Evolutionary conservation across 306 rosid species (phyloP).

Genomic region (Sophora flavescens): DNA sequence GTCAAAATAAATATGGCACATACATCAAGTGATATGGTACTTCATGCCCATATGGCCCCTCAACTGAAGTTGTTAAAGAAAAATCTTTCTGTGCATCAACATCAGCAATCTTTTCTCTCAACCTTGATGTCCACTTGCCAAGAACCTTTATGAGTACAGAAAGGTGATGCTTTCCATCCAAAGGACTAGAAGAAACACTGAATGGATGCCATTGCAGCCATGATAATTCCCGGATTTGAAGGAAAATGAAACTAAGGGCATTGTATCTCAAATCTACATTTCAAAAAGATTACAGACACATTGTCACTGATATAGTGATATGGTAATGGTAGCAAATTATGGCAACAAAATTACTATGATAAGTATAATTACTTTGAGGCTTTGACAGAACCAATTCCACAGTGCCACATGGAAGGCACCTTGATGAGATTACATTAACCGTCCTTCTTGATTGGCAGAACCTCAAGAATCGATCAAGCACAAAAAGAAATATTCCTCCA

Average conservation of each 20-base stretch:
- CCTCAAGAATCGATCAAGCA: constrained; percentile 89
- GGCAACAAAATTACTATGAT: constrained; percentile 10
- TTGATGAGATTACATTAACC: constrained; percentile 77
- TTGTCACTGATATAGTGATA: constrained; percentile 39
- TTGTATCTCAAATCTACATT: constrained; percentile 79
- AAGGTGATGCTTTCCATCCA: constrained; percentile 85
- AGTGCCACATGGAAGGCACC: constrained; percentile 85
- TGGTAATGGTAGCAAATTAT: constrained; percentile 5
- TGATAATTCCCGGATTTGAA: constrained; percentile 85
- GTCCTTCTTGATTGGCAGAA: constrained; percentile 83
- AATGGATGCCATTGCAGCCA: constrained; percentile 99
- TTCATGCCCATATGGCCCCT: constrained; percentile 97
- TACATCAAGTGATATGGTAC: constrained; percentile 86
- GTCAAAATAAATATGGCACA: constrained; percentile 40
- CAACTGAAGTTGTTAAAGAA: constrained; percentile 76
- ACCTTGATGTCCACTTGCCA: constrained; percentile 80
- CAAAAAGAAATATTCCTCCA: constrained; percentile 80
- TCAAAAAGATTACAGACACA: constrained; percentile 25
- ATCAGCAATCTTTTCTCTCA: constrained; percentile 59
- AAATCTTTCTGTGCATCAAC: constrained; percentile 46
- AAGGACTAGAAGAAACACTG: constrained; percentile 93
- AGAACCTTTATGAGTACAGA: constrained; percentile 89
- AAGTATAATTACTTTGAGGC: constrained; percentile 70
- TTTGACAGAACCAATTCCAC: constrained; percentile 86
- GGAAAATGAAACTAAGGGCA: constrained; percentile 91